Evolutionary conservation across 2,329 filamentous ascomycete genomes (phyloP).

Genomic region (Sclerotinia spermophila): DNA sequence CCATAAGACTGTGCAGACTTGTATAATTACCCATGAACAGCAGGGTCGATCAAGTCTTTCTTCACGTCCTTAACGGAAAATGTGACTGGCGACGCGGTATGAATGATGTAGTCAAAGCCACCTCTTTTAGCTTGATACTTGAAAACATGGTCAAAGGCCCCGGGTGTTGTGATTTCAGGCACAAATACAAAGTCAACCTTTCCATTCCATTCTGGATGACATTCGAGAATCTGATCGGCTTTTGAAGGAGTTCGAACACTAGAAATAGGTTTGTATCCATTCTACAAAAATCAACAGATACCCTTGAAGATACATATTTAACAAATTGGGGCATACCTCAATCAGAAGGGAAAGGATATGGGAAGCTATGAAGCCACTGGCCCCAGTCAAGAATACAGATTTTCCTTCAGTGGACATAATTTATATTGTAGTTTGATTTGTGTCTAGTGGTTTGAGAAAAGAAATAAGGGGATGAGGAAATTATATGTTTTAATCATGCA

Average conservation of each 20-base stretch:
- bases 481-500: neutral
- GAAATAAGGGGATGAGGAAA: neutral
- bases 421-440: neutral
- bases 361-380: constrained; percentile 49
- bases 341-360: constrained; percentile 42
- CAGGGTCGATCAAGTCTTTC: constrained; percentile 47
- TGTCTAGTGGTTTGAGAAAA: neutral
- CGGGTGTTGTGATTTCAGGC: constrained; percentile 62
- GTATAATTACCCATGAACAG: constrained; percentile 43
- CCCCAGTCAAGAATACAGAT: constrained; percentile 33
- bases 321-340: constrained; percentile 9
- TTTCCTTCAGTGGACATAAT: constrained; percentile 15
- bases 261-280: constrained; percentile 24
- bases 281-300: neutral
- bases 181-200: constrained; percentile 45
- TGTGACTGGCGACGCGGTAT: constrained; percentile 59
- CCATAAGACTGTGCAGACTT: neutral
- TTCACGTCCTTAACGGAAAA: constrained; percentile 35
- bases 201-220: constrained; percentile 36
- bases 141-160: constrained; percentile 58
- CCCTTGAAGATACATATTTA: neutral
- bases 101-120: constrained; percentile 49
- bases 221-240: constrained; percentile 41
- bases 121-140: constrained; percentile 52
- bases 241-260: constrained; percentile 45